Evolutionary conservation across 148 eudicot genomes (phyloP).

Genomic region (Diospyros lotus): DNA sequence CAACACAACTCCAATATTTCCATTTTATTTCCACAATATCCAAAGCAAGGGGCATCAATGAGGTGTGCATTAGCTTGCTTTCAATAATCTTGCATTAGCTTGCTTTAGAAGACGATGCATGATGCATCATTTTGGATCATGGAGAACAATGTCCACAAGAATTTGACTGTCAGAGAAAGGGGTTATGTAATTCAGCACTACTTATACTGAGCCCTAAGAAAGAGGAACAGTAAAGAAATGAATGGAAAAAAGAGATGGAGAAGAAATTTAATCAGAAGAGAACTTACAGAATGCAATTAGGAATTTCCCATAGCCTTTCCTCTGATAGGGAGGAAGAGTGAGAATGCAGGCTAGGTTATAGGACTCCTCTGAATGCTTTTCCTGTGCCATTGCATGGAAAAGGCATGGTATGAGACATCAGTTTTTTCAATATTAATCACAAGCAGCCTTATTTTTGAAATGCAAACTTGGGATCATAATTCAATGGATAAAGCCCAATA

Average conservation of each 20-base stretch:
- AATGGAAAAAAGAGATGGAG: too few species aligned
- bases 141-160: background rate
- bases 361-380: constrained; percentile 94
- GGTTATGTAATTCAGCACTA: background rate
- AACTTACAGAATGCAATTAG: constrained; percentile 91
- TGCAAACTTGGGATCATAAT: background rate
- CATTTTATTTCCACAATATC: too few species aligned
- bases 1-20: too few species aligned
- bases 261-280: too few species aligned
- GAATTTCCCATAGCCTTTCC: constrained; percentile 98
- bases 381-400: constrained; percentile 42
- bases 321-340: constrained; percentile 95
- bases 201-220: background rate
- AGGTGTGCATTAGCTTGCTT: too few species aligned
- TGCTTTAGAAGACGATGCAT: background rate
- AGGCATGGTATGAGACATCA: background rate
- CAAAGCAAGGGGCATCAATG: too few species aligned
- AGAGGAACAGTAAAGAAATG: background rate
- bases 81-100: too few species aligned
- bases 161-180: background rate
- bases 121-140: background rate
- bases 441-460: background rate
- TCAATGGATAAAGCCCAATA: background rate
- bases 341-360: constrained; percentile 95
- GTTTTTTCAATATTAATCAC: background rate